Base-by-base conservation (phyloP, 2,329 filamentous ascomycete genomes). In the Botrytis galanthina region DNA sequence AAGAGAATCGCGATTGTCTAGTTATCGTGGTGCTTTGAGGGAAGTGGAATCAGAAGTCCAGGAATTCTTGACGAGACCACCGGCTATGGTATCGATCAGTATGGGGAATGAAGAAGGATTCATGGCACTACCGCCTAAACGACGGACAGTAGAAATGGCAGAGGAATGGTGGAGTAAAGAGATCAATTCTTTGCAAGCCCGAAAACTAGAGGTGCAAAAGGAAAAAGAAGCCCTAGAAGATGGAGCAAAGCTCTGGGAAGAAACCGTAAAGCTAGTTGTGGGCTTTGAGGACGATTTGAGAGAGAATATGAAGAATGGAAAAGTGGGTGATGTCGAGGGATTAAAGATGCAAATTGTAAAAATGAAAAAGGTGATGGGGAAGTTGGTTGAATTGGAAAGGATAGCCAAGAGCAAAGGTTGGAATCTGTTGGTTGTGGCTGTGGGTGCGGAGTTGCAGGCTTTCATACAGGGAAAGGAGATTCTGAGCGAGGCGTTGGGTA, bases 351-450 rank as follows among this genome's bases (percentile, higher is more conserved):
- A 90, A 73, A 82, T 92, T 29, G 79, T 78, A 7, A 85, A 87
- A 74, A 90, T 94, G 86, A 84, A 86, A 42, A 79, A 79, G 4
- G 86, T 91, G 7, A 86, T 91, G 20, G 77, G 78, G 0, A 85
- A 86, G 4, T 82, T 95, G 6, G 86, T 90, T 71, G 82, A 84
- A 26, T 85, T 86, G 32, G 78, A 90, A 39, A 82, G 84, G 1
- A 79, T 86, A 3, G 90, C 90, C 0, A 88, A 92, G 74, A 83
- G 85, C 1, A 87, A 87, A 73, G 86, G 87, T 26, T 95, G 93
- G 92, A 94, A 91, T 73, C 83, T 95, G 26, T 84, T 95, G 29
- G 90, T 94, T 7, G 92, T 89, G 70, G 92, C 92, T 18, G 89
- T 95, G 48, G 91, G 92, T 0, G 92, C 93, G 0, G 93, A 93